Evolutionary conservation across 2,329 filamentous ascomycete species (phyloP), one percentile per base, ranked within the genome.

Genomic region (Colletotrichum somersetense): DNA sequence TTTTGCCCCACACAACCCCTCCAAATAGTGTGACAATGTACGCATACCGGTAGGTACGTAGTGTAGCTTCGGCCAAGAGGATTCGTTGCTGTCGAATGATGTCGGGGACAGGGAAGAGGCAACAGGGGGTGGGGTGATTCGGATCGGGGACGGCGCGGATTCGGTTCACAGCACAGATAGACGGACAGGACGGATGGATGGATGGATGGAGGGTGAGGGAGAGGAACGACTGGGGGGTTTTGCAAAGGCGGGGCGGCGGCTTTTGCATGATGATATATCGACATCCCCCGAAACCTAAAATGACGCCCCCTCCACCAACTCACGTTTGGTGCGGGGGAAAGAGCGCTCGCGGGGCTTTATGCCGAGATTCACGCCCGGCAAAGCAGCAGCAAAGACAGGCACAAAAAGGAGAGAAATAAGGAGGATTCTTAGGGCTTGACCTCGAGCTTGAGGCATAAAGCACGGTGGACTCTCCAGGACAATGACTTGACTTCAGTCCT

Each of bases 31-130:
- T 20, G 20, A 6, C 7, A 5, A 44, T 14, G 7, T 7, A 30
- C 4, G 30, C 30, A 30, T 30, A 30, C 30, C 30, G 11, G 16
- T 18, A 42, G 1, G 40, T 6, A 42, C 0, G 3, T 44, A 44
- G 42, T 35, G 16, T 55, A 57, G 64, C 64, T 71, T 71, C 71
- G 71, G 71, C 71, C 71, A 73, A 73, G 71, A 73, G 71, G 71
- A 42, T 64, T 71, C 40, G 55, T 53, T 64, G 71, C 68, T 69
- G 66, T 72, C 69, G 52, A 72, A 72, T 72, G 69, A 69, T 72
- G 69, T 64, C 69, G 69, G 69, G 59, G 59, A 72, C 66, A 72
- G 64, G 69, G 69, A 72, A 69, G 66, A 23, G 23, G 33, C n/a
- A 16, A 6, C 16, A 42, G 18, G 6, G 26, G 33, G 42, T 38